Percentiles rank a stretch among this genome's conserved stretches.
Evolutionary conservation across 202 grass and related monocot species (phyloP).

Genomic region (Eragrostis tef): DNA sequence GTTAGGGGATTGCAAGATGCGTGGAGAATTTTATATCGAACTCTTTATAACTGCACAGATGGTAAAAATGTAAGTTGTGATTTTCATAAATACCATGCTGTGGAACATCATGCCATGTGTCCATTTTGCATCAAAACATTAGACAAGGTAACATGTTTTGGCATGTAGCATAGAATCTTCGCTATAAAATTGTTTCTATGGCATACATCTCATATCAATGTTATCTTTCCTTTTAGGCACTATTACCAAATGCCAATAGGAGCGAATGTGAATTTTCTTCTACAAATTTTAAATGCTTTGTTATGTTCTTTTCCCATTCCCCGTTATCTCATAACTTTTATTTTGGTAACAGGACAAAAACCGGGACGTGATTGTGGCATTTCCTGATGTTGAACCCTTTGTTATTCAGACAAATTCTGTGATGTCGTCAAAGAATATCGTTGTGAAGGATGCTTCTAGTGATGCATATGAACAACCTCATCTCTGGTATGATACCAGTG

Average conservation of each 20-base stretch:
- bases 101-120: background rate
- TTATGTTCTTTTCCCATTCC: slow-evolving; percentile 12
- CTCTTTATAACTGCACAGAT: slow-evolving; percentile 86
- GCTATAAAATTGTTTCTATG: background rate
- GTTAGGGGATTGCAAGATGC: slow-evolving; percentile 68
- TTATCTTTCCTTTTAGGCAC: background rate
- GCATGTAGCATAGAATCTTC: background rate
- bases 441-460: slow-evolving; percentile 40
- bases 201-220: background rate
- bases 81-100: slow-evolving; percentile 17
- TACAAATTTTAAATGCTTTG: background rate
- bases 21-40: slow-evolving; percentile 77
- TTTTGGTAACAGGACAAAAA: slow-evolving; percentile 79
- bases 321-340: slow-evolving; percentile 35
- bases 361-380: slow-evolving; percentile 80
- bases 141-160: background rate
- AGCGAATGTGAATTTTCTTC: background rate
- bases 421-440: slow-evolving; percentile 34
- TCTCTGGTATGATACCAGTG: slow-evolving; percentile 75
- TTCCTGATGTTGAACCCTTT: slow-evolving; percentile 86
- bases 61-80: slow-evolving; percentile 70
- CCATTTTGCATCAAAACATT: background rate
- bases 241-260: background rate
- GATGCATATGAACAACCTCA: slow-evolving; percentile 83
- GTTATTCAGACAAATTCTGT: slow-evolving; percentile 57